Conservation (phyloP, 2,329 filamentous ascomycete species). For the Epichloe scottii region DNA sequence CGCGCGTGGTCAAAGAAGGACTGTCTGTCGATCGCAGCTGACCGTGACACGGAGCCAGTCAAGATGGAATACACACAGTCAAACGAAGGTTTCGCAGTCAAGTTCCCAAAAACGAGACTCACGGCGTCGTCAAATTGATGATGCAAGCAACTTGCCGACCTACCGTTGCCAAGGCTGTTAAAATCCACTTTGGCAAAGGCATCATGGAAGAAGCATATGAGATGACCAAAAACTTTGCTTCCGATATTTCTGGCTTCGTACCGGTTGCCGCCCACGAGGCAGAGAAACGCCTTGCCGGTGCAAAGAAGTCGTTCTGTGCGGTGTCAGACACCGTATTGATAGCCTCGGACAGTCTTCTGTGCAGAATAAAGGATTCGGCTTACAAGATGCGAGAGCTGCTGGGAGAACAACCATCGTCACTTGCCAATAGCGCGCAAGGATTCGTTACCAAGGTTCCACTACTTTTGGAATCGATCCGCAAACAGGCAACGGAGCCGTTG, state of each 20-base stretch:
- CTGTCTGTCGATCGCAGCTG: slow-evolving; percentile 43
- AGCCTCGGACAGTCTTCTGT: slow-evolving; percentile 17
- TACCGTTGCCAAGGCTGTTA: slow-evolving; percentile 47
- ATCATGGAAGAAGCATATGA: slow-evolving; percentile 32
- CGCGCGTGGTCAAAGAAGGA: slow-evolving; percentile 40
- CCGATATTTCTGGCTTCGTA: slow-evolving; percentile 27
- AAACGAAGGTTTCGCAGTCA: slow-evolving; percentile 39
- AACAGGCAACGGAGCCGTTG: slow-evolving; percentile 19
- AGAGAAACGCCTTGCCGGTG: slow-evolving; percentile 23
- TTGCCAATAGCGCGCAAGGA: slow-evolving; percentile 9
- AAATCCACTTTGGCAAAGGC: slow-evolving; percentile 44
- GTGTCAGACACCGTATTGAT: slow-evolving; percentile 19
- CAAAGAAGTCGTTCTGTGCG: slow-evolving; percentile 18
- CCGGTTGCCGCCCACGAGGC: slow-evolving; percentile 28
- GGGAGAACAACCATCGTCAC: slow-evolving; percentile 9
- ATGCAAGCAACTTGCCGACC: slow-evolving; percentile 47
- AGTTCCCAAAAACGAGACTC: slow-evolving; percentile 41
- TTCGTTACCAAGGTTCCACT: slow-evolving; percentile 11
- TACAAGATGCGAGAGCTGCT: slow-evolving; percentile 13
- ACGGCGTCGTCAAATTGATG: slow-evolving; percentile 45
- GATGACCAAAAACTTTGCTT: slow-evolving; percentile 29
- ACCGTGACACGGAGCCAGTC: slow-evolving; percentile 33
- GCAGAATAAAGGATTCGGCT: slow-evolving; percentile 11
- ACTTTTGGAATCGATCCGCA: slow-evolving; percentile 18
- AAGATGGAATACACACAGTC: slow-evolving; percentile 35